phyloP scores from a whole-genome alignment of 331 rosid species.

The Arachis monticola region DNA sequence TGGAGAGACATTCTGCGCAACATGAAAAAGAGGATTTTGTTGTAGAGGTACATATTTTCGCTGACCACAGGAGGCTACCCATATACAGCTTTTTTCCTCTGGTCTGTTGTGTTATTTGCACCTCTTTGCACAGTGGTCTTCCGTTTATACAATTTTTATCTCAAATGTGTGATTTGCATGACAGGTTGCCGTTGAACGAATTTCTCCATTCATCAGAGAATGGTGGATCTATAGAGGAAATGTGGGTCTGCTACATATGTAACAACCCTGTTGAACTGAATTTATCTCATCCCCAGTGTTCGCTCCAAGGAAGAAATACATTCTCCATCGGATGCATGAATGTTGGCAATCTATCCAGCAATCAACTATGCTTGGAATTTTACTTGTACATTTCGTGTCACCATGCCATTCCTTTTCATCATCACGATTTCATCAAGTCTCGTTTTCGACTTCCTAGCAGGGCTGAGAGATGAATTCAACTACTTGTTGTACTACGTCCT shows the following conservation, averaged over 20 bases:
- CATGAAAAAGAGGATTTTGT: no score
- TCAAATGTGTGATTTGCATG: slow-evolving; percentile 28
- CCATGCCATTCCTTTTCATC: slow-evolving; percentile 95
- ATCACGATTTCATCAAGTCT: slow-evolving; percentile 92
- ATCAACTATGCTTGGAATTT: slow-evolving; percentile 75
- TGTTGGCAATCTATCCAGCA: slow-evolving; percentile 88
- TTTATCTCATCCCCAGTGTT: not conserved
- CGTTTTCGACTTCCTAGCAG: slow-evolving; percentile 86
- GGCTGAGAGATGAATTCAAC: slow-evolving; percentile 84
- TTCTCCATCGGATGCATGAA: slow-evolving; percentile 81
- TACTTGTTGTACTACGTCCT: slow-evolving; percentile 96
- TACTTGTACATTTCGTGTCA: slow-evolving; percentile 88
- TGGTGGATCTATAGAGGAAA: not conserved
- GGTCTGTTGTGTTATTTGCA: no score
- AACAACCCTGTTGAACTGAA: slow-evolving; percentile 16
- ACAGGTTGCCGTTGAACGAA: slow-evolving; percentile 32
- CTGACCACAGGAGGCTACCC: no score
- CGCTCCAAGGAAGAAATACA: slow-evolving; percentile 96
- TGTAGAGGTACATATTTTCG: no score
- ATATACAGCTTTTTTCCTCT: no score
- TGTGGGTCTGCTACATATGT: not conserved
- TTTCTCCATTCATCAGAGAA: slow-evolving; percentile 21
- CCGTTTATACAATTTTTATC: slow-evolving; percentile 3
- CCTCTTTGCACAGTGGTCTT: no score
- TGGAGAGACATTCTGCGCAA: no score